Evolutionary conservation across 768 basidiomycete genomes (phyloP).

Genomic region (Termitomyces titanicus): DNA sequence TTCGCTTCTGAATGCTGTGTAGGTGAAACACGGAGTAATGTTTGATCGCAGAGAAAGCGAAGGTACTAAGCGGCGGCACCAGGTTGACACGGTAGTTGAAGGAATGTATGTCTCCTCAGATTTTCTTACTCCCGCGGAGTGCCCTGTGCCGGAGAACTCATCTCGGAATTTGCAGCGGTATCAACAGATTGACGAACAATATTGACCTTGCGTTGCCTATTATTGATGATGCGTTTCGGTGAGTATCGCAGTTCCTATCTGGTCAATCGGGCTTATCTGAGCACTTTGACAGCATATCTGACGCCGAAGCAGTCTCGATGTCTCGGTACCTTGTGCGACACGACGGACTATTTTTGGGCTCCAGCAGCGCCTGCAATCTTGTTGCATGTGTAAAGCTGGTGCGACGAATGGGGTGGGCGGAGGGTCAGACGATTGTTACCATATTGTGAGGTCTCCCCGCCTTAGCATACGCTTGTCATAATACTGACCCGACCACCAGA

Average conservation of each 20-base stretch:
- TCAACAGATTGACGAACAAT: constrained; percentile 91
- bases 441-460: constrained; percentile 58
- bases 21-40: constrained; percentile 94
- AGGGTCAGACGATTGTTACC: constrained; percentile 76
- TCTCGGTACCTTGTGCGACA: constrained; percentile 86
- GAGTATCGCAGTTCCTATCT: constrained; percentile 6
- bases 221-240: constrained; percentile 90
- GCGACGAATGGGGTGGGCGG: constrained; percentile 63
- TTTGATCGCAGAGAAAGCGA: constrained; percentile 91
- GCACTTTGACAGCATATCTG: constrained; percentile 64
- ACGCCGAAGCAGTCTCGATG: constrained; percentile 95
- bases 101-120: constrained; percentile 55
- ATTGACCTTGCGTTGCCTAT: constrained; percentile 80
- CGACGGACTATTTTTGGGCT: constrained; percentile 94
- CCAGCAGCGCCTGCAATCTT: constrained; percentile 94
- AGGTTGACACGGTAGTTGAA: constrained; percentile 96
- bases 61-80: constrained; percentile 88
- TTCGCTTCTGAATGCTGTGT: background rate
- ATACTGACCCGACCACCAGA: constrained; percentile 29
- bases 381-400: constrained; percentile 86
- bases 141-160: background rate
- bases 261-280: background rate
- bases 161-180: constrained; percentile 52
- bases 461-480: background rate
- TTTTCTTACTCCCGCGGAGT: background rate